Percentiles rank a stretch among this genome's conserved stretches.
These are phyloP conservation scores for Ilex aquifolium DNA, from an alignment of 257 asterid species.

Conservation along the genomic window DNA sequence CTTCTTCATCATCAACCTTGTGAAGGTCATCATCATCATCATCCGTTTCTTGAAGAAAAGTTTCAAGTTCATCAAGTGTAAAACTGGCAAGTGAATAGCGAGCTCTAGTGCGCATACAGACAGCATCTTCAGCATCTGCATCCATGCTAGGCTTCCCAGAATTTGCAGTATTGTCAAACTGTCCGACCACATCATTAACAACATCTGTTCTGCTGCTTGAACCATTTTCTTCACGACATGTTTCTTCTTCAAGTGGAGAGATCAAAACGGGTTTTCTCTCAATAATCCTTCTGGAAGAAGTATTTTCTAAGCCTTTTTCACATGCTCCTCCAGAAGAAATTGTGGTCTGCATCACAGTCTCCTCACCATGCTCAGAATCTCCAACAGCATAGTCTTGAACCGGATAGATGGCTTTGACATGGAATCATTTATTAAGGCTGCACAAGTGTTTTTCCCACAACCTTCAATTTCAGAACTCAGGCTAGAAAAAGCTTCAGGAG, in stretches of 20 bases:
- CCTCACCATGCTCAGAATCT: slow-evolving; percentile 51
- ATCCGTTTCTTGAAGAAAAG: slow-evolving; percentile 96
- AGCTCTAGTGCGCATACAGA: slow-evolving; percentile 95
- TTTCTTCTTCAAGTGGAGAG: slow-evolving; percentile 34
- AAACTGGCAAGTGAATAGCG: slow-evolving; percentile 90
- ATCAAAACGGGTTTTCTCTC: slow-evolving; percentile 23
- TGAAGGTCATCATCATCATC: slow-evolving; percentile 95
- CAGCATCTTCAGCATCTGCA: slow-evolving; percentile 66
- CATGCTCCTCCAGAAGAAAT: slow-evolving; percentile 28
- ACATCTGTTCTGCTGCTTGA: slow-evolving; percentile 21
- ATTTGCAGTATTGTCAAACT: slow-evolving; percentile 20
- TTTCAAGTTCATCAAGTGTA: slow-evolving; percentile 95
- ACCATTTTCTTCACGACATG: slow-evolving; percentile 28
- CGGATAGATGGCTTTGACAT: slow-evolving; percentile 15
- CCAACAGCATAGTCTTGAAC: slow-evolving; percentile 31
- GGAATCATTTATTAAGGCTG: slow-evolving; percentile 18
- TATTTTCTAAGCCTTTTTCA: slow-evolving; percentile 14
- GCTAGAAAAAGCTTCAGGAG: slow-evolving; percentile 82
- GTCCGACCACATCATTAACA: slow-evolving; percentile 16
- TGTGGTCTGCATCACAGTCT: slow-evolving; percentile 37
- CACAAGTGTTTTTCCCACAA: slow-evolving; percentile 33
- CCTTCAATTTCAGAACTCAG: slow-evolving; percentile 86
- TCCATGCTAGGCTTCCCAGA: slow-evolving; percentile 34
- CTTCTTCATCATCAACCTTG: slow-evolving; percentile 86
- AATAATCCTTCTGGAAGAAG: slow-evolving; percentile 8